Base-by-base conservation (phyloP, 805 yeast genomes). In the Millerago galiae region DNA sequence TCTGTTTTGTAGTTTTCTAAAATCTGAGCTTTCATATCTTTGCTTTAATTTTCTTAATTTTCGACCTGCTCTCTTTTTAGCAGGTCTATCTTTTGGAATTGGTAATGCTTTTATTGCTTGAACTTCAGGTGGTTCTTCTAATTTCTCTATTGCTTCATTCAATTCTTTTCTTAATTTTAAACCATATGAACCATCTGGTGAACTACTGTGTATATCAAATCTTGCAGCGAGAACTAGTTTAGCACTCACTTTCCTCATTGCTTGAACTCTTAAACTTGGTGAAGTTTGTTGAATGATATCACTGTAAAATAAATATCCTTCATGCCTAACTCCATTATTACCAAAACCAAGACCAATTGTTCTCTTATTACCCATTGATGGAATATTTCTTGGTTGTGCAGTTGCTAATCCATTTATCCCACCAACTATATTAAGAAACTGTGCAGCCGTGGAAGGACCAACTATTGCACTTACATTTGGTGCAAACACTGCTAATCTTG, bases 11-110 rank as follows among this genome's bases (percentile, higher is more conserved):
- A 95, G 83, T 50, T 79, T 82, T 29, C 89, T 79, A 35, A 85
- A 59, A 42, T 89, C 95, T 0, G 95, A 82, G 72, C 84, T 73
- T 54, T 81, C 81, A 62, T 83, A 81, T 55, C 85, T 79, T 56
- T 88, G 85, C 60, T 86, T 88, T 66, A 78, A 74, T 61, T 88
- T 89, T 39, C 95, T 70, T 51, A 83, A 72, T 43, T 91, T 66
- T 49, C 79, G 68, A 1, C 99, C 99, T 2, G 95, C 97, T 53
- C 99, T 70, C 52, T 81, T 85, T 62, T 87, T 86, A 5, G 91
- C 79, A 38, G 80, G 77, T 42, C 71, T 73, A 42, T 89, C 96
- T 14, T 74, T 66, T 0, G 91, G 82, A 6, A 80, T 60, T 0
- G 88, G 88, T 38, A 89, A 72, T 0, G 90, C 81, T 45, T 79